Evolutionary conservation across 139 green algal species (phyloP), one percentile per base, ranked within the genome.

Genomic region (Coelastrella sp.): DNA sequence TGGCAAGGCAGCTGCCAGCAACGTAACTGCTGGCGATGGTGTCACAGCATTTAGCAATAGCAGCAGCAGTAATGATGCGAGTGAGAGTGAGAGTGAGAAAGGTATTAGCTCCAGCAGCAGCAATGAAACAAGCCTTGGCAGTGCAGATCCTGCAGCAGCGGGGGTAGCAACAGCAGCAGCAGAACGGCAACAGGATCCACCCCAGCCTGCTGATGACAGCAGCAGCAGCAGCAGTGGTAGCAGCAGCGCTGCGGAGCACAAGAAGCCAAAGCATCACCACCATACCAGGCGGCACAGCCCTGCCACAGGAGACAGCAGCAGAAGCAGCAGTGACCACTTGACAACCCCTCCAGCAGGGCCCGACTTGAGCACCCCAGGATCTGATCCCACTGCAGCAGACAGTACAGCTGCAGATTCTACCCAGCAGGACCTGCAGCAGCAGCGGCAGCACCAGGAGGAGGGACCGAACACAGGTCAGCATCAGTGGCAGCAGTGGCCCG

Each of bases 81-180:
- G 75, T 54, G 13, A 54, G 14, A n/a, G n/a, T n/a, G n/a, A n/a
- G n/a, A 17, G 11, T 11, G 75, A 13, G 13, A 57, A 11, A 57
- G 13, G 13, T 81, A 17, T 23, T 4, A 71, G 64, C 64, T 20
- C 11, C 64, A 71, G 64, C 64, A 71, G 64, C 64, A 71, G 64
- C 64, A 47, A 47, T 47, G 32, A 1, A 47, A 47, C 32, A 47
- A 47, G 32, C 32, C 32, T 47, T 71, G 11, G 64, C 64, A 71
- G 16, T 20, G 64, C 13, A 14, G 11, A 20, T 14, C 16, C 16
- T 58, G 77, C 19, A 83, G 13, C 80, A 86, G 80, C 80, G 73
- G 54, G 23, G 64, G 80, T 57, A 86, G 10, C 80, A 82, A 23
- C 76, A 19, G 76, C 76, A 82, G 76, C 71, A 77, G 20, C 5